Evolutionary conservation across 1,139 yeast species (phyloP), one percentile per base, ranked within the genome.

Genomic region (Candida tropicalis): DNA sequence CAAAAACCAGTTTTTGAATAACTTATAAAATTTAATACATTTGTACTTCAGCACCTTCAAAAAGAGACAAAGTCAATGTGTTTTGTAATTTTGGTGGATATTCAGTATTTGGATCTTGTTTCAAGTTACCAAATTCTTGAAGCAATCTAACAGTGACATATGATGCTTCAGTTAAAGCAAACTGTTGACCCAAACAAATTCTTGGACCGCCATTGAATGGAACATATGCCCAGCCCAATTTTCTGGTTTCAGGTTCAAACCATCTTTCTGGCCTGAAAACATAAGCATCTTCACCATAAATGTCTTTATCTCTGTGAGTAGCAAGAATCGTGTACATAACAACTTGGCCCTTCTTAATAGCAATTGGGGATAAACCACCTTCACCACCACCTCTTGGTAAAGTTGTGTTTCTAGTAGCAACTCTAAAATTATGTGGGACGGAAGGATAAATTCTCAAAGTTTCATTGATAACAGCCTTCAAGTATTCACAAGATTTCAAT

Each of bases 301-400:
- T 55, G 8, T 52, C 52, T 32, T 50, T 49, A 43, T 63, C 59
- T 42, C 80, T 63, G 48, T 79, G 84, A 50, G 70, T 61, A 18
- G 66, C 51, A 49, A 63, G 71, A 6, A 71, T 69, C 4, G 66
- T 47, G 58, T 75, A 76, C 16, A 57, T 46, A 17, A 77, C 66
- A 3, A 51, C 47, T 13, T 71, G 66, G 13, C 81, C 71, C 66
- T 75, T 74, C 29, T 62, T 60, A 18, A 77, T 59, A 45, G 72
- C 68, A 2, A 78, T 46, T 2, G 83, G 82, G 63, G 44, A 56
- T 62, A 48, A 35, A 11, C 67, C 73, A 47, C 75, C 73, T 1
- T 60, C 56, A 3, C 83, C 83, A 32, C 82, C 83, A 25, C 84
- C 84, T 34, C 65, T 62, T 23, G 84, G 84, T 37, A 79, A 62